Evolutionary conservation across 768 basidiomycete genomes (phyloP), one percentile per base, ranked within the genome.

Genomic region (Russula vinacea): DNA sequence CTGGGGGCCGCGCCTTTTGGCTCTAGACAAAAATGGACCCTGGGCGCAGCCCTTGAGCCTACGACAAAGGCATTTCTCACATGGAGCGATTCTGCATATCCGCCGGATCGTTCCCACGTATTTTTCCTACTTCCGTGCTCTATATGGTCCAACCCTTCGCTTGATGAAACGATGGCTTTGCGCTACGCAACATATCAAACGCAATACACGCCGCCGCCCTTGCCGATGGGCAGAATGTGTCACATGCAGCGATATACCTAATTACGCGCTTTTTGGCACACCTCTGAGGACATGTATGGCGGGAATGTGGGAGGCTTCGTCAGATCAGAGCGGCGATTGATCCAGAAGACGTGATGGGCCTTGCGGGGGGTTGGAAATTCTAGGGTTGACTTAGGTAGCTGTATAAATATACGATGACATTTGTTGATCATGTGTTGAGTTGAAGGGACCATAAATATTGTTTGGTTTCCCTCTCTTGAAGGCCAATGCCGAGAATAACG

Each of bases 81-180:
- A 67, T 13, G 65, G 11, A 42, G 29, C 24, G 56, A 7, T 1
- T 63, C 65, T 29, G 65, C 65, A 14, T 66, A 59, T n/a, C 65
- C 65, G 2, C 52, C 53, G 0, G 60, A 56, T 16, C 65, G 65
- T 9, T 56, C 57, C 3, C 65, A 24, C 2, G 56, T 7, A 5
- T 64, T 42, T 54, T 67, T 11, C 65, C 42, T 44, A 7, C 65
- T 9, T 49, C 62, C 8, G 11, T 10, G 24, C 1, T 58, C 29
- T 33, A 1, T 26, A 5, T 66, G 39, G 14, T 35, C n/a, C 0
- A 61, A 61, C 16, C 35, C 77, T 14, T 47, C 71, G 5, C 71
- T 71, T 1, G 85, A 86, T 67, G 71, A 70, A 9, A 64, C 69
- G 37, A 77, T 85, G 56, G 72, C 79, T 22, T 74, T 26, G 79